phyloP scores from a whole-genome alignment of 208 protist species.

The Blechomonas ayalai region DNA sequence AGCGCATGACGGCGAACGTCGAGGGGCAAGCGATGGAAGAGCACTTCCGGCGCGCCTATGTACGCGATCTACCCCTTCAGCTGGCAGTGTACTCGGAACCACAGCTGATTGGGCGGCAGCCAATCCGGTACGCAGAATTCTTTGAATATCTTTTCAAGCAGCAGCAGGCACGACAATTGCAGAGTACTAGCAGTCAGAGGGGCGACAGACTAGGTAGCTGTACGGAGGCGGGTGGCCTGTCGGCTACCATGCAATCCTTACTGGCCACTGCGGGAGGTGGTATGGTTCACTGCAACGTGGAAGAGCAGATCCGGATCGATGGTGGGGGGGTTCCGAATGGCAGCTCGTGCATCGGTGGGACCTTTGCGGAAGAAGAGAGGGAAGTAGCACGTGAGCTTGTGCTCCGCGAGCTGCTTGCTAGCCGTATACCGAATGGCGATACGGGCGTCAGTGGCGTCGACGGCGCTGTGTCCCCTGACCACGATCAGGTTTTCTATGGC shows the following conservation, averaged over 20 bases:
- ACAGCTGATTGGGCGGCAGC: slow-evolving; percentile 11
- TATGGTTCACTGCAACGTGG: background rate
- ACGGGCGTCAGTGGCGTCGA: too few relatives aligned
- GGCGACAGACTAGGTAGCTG: background rate
- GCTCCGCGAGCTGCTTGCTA: too few relatives aligned
- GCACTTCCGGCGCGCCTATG: slow-evolving; percentile 15
- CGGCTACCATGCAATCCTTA: too few relatives aligned
- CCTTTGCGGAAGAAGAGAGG: too few relatives aligned
- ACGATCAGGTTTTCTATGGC: slow-evolving; percentile 12
- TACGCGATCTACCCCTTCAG: slow-evolving; percentile 12
- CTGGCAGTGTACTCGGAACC: slow-evolving; percentile 14
- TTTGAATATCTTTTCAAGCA: slow-evolving; percentile 10
- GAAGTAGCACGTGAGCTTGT: too few relatives aligned
- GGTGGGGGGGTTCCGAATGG: too few relatives aligned
- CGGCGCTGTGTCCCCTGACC: too few relatives aligned
- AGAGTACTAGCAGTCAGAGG: too few relatives aligned
- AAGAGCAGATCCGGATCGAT: background rate
- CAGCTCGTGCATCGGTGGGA: too few relatives aligned
- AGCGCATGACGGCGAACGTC: too few relatives aligned
- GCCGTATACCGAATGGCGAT: too few relatives aligned
- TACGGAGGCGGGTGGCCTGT: background rate
- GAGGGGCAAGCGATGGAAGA: too few relatives aligned
- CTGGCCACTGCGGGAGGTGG: background rate
- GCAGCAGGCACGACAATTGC: background rate
- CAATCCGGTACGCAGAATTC: slow-evolving; percentile 9